Evolutionary conservation across 2,329 filamentous ascomycete genomes (phyloP).

Genomic region (Xylariaceae sp.): DNA sequence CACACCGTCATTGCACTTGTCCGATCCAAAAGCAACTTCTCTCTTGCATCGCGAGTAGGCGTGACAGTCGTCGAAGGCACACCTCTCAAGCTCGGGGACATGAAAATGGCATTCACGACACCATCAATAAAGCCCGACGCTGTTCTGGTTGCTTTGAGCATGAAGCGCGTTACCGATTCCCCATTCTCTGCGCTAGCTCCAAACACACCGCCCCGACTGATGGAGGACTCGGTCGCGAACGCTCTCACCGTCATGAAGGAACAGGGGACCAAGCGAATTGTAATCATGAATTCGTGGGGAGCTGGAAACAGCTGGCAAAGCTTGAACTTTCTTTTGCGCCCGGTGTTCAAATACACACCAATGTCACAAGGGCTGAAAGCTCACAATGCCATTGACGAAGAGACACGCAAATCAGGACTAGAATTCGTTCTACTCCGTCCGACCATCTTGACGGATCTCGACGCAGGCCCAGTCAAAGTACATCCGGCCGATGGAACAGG

Average conservation of each 20-base stretch:
- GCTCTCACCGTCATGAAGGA: conserved; percentile 36
- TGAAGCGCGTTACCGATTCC: conserved; percentile 41
- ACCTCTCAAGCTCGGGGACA: conserved; percentile 33
- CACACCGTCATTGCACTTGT: conserved; percentile 46
- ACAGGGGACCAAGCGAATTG: conserved; percentile 37
- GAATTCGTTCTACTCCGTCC: conserved; percentile 44
- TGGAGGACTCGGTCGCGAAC: conserved; percentile 41
- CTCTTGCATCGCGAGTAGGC: conserved; percentile 21
- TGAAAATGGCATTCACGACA: conserved; percentile 34
- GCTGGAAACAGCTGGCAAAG: conserved; percentile 42
- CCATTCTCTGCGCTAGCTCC: conserved; percentile 41
- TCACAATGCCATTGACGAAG: conserved; percentile 42
- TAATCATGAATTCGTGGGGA: conserved; percentile 50
- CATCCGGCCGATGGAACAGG: conserved; percentile 41
- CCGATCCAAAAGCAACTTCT: conserved; percentile 35
- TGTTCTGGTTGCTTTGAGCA: conserved; percentile 47
- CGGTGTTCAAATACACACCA: conserved; percentile 43
- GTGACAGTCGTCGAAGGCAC: conserved; percentile 39
- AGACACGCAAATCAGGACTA: conserved; percentile 34
- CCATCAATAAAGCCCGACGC: conserved; percentile 28
- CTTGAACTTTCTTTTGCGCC: conserved; percentile 38
- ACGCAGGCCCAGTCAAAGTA: conserved; percentile 34
- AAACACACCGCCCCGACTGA: conserved; percentile 41
- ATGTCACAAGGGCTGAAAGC: conserved; percentile 45
- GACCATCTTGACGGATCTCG: conserved; percentile 39